phyloP scores from a whole-genome alignment of 2,329 filamentous ascomycete species.

The Fusarium xyrophilum region DNA sequence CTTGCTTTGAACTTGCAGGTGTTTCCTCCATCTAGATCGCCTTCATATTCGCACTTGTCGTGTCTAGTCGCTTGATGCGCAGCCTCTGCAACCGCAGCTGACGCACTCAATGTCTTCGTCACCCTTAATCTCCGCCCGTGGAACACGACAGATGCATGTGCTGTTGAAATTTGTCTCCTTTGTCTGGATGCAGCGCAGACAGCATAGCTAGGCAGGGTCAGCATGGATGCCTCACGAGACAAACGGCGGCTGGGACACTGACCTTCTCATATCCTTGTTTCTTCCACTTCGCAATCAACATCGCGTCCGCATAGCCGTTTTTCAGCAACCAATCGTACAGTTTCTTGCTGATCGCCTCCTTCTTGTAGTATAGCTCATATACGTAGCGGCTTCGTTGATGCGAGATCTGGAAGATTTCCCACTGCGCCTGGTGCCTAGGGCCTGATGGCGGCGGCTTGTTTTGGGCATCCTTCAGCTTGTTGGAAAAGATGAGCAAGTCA shows the following conservation, averaged over 20 bases:
- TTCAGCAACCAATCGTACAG: constrained; percentile 97
- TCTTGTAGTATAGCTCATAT: constrained; percentile 97
- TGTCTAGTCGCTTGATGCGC: constrained; percentile 78
- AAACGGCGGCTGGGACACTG: constrained; percentile 39
- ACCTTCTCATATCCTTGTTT: constrained; percentile 99
- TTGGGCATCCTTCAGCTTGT: constrained; percentile 95
- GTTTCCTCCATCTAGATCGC: not conserved
- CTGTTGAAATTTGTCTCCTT: constrained; percentile 99
- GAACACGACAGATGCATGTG: constrained; percentile 96
- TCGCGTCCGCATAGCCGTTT: constrained; percentile 93
- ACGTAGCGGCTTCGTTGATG: constrained; percentile 93
- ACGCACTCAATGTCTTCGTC: constrained; percentile 92
- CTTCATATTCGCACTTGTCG: not conserved
- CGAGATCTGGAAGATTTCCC: constrained; percentile 97
- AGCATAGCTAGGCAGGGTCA: constrained; percentile 73
- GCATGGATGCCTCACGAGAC: constrained; percentile 2
- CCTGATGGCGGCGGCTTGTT: constrained; percentile 84
- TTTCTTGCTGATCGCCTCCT: constrained; percentile 90
- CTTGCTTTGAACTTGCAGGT: constrained; percentile 4
- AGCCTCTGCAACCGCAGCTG: constrained; percentile 91
- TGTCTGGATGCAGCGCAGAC: constrained; percentile 95
- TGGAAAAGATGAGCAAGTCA: constrained; percentile 82
- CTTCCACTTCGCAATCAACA: constrained; percentile 99
- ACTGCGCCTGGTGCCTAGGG: constrained; percentile 86
- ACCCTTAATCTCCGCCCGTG: constrained; percentile 86